These are phyloP conservation scores for Lactarius trivialis DNA, from an alignment of 768 basidiomycete genomes.

Conservation along the genomic window DNA sequence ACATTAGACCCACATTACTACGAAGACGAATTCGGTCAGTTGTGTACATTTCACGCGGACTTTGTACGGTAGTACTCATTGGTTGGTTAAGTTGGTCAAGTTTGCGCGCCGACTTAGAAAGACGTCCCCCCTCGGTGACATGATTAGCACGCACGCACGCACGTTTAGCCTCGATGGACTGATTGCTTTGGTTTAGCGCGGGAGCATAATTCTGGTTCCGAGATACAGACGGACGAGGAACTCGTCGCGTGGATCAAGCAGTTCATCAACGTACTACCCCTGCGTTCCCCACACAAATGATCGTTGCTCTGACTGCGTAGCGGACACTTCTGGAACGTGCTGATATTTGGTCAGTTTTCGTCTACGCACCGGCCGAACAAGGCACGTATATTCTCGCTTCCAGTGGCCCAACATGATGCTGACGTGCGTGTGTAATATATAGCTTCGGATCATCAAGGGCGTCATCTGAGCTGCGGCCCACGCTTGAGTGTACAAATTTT, in stretches of 20 bases:
- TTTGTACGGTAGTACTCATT: background rate
- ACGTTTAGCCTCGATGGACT: background rate
- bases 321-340: conserved; percentile 44
- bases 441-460: conserved; percentile 30
- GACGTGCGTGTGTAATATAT: background rate
- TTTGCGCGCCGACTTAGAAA: conserved; percentile 12
- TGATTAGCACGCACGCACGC: conserved; percentile 22
- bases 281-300: background rate
- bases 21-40: conserved; percentile 29
- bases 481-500: too few relatives aligned
- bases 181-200: conserved; percentile 18
- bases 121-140: conserved; percentile 26
- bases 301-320: background rate
- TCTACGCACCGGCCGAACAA: conserved; percentile 43
- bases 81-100: too few relatives aligned
- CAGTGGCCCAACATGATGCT: background rate
- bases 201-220: conserved; percentile 30
- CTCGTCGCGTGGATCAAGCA: conserved; percentile 21
- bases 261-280: background rate
- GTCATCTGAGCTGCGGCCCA: conserved; percentile 1
- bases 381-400: conserved; percentile 27
- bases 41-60: background rate
- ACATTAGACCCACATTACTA: conserved; percentile 32
- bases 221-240: conserved; percentile 28
- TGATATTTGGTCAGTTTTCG: conserved; percentile 24